phyloP scores from a whole-genome alignment of 768 basidiomycete species.

The Boletus reticulatus region DNA sequence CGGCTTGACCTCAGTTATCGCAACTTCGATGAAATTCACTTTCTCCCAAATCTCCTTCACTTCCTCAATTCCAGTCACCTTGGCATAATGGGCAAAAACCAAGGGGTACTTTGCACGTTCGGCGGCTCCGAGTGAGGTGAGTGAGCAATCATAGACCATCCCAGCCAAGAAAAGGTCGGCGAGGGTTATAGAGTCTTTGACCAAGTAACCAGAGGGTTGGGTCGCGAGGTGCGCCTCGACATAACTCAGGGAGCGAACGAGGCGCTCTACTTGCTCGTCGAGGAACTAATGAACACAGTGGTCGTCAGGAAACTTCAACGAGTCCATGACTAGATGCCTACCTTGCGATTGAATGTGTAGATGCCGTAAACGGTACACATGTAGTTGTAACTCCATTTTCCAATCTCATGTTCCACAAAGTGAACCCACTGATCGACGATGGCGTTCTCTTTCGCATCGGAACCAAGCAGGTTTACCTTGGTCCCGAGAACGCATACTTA shows the following conservation, averaged over 20 bases:
- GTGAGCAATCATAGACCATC: neutral
- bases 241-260: conserved; percentile 4
- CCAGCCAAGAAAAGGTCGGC: conserved; percentile 17
- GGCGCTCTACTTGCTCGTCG: neutral
- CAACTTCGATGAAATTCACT: conserved; percentile 3
- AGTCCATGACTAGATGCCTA: neutral
- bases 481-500: conserved; percentile 15
- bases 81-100: conserved; percentile 12
- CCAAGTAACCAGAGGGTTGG: conserved; percentile 14
- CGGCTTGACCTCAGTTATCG: neutral
- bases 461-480: conserved; percentile 11
- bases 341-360: conserved; percentile 7
- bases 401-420: conserved; percentile 18
- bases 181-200: conserved; percentile 12
- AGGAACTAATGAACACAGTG: neutral
- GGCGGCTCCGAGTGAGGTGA: conserved; percentile 1
- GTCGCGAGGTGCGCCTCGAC: conserved; percentile 16
- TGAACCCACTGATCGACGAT: conserved; percentile 24
- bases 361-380: neutral
- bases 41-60: conserved; percentile 10
- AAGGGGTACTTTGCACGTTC: conserved; percentile 16
- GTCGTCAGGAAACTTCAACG: neutral
- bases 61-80: conserved; percentile 12
- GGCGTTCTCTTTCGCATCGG: conserved; percentile 3
- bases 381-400: neutral